phyloP scores from a whole-genome alignment of 2,329 filamentous ascomycete species.

The Cercospora beticola region DNA sequence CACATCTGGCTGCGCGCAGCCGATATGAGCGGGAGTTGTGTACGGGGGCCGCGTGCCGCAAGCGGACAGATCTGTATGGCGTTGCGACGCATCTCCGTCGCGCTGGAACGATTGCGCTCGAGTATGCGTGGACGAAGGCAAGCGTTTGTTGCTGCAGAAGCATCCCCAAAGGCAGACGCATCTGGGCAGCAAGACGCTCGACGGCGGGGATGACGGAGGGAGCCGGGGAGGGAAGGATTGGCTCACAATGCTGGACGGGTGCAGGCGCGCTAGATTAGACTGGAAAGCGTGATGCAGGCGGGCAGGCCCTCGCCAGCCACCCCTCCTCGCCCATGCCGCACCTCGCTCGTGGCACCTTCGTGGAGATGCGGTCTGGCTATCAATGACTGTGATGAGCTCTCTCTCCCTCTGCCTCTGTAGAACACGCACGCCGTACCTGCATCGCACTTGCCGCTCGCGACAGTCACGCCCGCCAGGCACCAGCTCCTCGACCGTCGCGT shows the following conservation, averaged over 20 bases:
- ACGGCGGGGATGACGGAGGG: background rate
- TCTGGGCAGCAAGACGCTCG: background rate
- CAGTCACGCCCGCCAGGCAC: conserved; percentile 1
- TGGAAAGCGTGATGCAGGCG: background rate
- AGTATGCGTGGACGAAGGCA: background rate
- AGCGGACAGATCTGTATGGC: background rate
- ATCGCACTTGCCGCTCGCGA: background rate
- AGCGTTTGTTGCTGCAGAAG: background rate
- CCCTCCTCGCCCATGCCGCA: conserved; percentile 12
- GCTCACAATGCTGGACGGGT: conserved; percentile 3
- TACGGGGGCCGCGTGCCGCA: background rate
- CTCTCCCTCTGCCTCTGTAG: background rate
- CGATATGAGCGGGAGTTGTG: background rate
- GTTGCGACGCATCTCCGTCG: background rate
- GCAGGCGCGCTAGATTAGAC: background rate
- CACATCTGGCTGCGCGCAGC: conserved; percentile 1
- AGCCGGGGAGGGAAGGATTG: conserved; percentile 3
- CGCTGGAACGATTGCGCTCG: background rate
- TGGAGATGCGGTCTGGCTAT: background rate
- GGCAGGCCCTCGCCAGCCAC: conserved; percentile 5
- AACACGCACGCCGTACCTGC: background rate
- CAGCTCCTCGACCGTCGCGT: conserved; percentile 3
- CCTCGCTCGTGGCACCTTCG: conserved; percentile 1
- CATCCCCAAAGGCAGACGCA: background rate
- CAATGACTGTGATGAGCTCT: background rate